Evolutionary conservation across 2,329 filamentous ascomycete species (phyloP), one percentile per base, ranked within the genome.

Genomic region (Sporothrix inflata): DNA sequence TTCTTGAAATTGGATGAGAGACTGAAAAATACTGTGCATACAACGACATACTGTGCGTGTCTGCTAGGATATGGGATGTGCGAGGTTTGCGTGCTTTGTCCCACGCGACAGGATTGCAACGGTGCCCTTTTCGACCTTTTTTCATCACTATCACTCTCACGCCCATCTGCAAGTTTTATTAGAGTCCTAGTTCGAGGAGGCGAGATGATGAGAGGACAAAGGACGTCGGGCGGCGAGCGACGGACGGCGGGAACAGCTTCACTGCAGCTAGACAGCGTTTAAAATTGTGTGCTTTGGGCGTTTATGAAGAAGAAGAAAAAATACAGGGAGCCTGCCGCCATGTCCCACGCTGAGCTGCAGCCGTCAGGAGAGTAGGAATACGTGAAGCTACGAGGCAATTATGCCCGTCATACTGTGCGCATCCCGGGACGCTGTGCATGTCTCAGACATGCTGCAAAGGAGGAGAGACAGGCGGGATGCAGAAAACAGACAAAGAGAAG

Each of bases 61-160:
- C 14, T 21, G 47, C 21, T 42, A 12, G 60, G 38, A 12, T 65
- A 27, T 45, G n/a, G 38, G 45, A 57, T 57, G 14, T 57, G 21
- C 38, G 3, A 42, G 16, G 8, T 63, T 45, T 42, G 42, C 63
- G 63, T 67, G 42, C 60, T 45, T 67, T 67, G 63, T 67, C 42
- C 63, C 63, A 67, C 63, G 63, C 63, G 42, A 49, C 42, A 67
- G 16, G 16, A 67, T 8, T 67, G 45, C 24, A 67, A 67, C 42
- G 27, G 45, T 30, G 63, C 19, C 27, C 34, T 49, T 47, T 12
- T 14, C 12, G 12, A 21, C 53, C 3, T 16, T 34, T 38, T 60
- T 42, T 45, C 38, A 40, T 65, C 60, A 65, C 38, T 27, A 27
- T 45, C 38, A 45, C 55, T 27, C 38, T 42, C 60, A 27, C 57